Evolutionary conservation across 2,329 filamentous ascomycete genomes (phyloP).

Genomic region (Claviceps lovelessii): DNA sequence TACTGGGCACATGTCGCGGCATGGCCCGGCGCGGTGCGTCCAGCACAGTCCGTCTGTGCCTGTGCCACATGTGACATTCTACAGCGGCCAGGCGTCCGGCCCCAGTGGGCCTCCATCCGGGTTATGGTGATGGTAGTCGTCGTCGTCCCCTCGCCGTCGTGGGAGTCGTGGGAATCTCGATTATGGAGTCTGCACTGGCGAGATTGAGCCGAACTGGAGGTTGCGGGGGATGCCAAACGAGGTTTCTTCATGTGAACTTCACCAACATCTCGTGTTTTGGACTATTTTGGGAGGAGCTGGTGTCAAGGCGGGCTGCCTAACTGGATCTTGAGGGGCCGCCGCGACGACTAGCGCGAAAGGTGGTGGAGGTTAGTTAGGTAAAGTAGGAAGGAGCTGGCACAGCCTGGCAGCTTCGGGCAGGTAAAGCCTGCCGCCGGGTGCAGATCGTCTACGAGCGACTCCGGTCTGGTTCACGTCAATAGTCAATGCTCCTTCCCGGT

Average conservation of each 20-base stretch:
- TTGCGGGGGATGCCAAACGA: background rate
- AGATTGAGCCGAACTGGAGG: background rate
- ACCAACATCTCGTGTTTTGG: background rate
- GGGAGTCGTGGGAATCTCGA: too few relatives aligned
- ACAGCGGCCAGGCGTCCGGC: background rate
- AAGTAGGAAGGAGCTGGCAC: background rate
- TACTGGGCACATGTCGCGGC: background rate
- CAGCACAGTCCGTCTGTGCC: background rate
- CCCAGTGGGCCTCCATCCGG: background rate
- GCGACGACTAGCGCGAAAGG: background rate
- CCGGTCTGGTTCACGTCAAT: too few relatives aligned
- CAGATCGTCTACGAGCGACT: too few relatives aligned
- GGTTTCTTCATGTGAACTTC: background rate
- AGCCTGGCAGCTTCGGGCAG: too few relatives aligned
- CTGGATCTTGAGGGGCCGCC: background rate
- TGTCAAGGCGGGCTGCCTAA: background rate
- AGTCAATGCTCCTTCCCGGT: too few relatives aligned
- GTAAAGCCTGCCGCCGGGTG: too few relatives aligned
- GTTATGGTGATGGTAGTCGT: background rate
- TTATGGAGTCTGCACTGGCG: background rate
- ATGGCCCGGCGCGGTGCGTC: background rate
- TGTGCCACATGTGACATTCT: background rate
- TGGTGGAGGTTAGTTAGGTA: too few relatives aligned
- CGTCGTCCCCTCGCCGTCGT: too few relatives aligned
- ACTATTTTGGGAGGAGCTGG: background rate